A percentile compares a stretch with the other conserved stretches of the same genome.
Conservation (phyloP, 2,329 filamentous ascomycete species). For the Dactylellina leptospora region DNA sequence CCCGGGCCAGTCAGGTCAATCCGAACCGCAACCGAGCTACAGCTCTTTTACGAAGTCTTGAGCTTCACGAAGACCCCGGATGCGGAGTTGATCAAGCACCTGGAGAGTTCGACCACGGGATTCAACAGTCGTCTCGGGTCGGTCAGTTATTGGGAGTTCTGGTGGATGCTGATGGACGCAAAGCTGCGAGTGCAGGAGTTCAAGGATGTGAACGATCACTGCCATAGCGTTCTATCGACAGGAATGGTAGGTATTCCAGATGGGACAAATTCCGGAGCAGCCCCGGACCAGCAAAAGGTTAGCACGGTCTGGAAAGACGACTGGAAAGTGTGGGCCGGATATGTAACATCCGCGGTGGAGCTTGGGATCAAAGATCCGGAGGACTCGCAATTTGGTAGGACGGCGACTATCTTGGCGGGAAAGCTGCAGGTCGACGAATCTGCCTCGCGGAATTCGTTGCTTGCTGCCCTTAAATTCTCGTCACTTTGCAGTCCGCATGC, state of each 20-base stretch:
- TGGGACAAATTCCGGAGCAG: conserved; percentile 22
- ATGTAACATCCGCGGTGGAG: conserved; percentile 54
- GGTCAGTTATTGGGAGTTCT: conserved; percentile 47
- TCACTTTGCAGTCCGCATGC: conserved; percentile 54
- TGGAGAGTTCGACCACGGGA: conserved; percentile 42
- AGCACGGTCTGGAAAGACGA: conserved; percentile 55
- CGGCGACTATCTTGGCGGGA: conserved; percentile 25
- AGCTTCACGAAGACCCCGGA: conserved; percentile 44
- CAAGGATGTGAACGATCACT: conserved; percentile 47
- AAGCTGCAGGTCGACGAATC: conserved; percentile 39
- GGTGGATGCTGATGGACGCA: conserved; percentile 44
- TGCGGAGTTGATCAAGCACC: conserved; percentile 34
- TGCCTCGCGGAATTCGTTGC: conserved; percentile 55
- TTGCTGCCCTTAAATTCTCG: conserved; percentile 56
- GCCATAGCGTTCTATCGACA: conserved; percentile 40
- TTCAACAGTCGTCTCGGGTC: conserved; percentile 44
- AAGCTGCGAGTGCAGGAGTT: conserved; percentile 41
- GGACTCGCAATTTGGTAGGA: conserved; percentile 44
- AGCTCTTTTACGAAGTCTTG: conserved; percentile 56
- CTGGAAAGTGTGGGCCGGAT: conserved; percentile 58
- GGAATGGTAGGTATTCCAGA: conserved; percentile 21
- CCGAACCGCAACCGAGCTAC: conserved; percentile 57
- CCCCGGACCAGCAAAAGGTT: conserved; percentile 41
- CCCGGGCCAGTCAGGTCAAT: conserved; percentile 56
- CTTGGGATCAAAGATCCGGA: conserved; percentile 35